Evolutionary conservation across 116 monocot species (phyloP), one percentile per base, ranked within the genome.

Genomic region (Thalassia testudinum): DNA sequence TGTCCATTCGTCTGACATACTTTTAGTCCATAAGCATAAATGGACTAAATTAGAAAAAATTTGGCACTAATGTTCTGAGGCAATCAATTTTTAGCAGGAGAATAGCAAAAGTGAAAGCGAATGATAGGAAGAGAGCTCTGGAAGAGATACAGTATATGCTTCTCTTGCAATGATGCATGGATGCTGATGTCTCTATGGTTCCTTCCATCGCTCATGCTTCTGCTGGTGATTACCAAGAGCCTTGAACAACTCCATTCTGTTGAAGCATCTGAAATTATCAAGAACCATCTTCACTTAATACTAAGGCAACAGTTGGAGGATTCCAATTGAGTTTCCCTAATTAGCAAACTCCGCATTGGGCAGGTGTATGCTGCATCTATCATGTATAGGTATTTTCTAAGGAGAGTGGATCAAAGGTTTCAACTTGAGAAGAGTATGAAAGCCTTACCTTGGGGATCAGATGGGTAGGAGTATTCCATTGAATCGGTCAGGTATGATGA

Each of bases 371-470:
- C 92, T 17, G 86, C 92, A 38, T 90, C 90, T 17, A 68, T 90
- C 34, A 84, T 90, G 90, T 90, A 84, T 53, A 85, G 90, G 0
- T 90, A 90, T 48, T 90, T 90, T 57, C 85, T 90, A 19, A 84
- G 76, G 77, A 69, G 90, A 47, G 90, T 86, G 16, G 92, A 92
- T 26, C 75, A 75, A 38, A 60, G 83, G 24, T 92, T 83, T 54
- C 92, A 92, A 58, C 83, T 92, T 24, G 92, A 92, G 72, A 92
- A 87, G 70, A 80, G 77, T 3, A 75, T 92, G 80, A 87, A 87
- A 49, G 59, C 77, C 1, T 75, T 92, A 20, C 92, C 86, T 2
- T 86, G 73, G 77, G 86, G 80, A 47, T 62, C 68, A n/a, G 67
- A 82, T 5, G 68, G 67, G 0, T 69, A 74, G 24, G 73, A 72